Base-by-base conservation (phyloP, 208 protist genomes). In the Trichomonas tenax region DNA sequence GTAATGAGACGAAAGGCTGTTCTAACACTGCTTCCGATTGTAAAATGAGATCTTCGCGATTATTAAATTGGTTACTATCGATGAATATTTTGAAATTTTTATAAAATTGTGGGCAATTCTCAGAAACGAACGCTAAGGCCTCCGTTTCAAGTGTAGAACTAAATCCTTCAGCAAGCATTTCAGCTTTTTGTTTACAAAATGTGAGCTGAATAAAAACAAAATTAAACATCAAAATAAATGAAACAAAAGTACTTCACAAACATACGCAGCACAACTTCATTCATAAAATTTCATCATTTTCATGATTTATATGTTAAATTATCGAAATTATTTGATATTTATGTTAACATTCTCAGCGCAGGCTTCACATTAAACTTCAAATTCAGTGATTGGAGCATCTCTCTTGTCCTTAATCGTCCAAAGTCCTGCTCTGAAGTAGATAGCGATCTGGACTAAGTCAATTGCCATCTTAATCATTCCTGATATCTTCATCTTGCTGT, bases 401-500 rank as follows among this genome's bases (percentile, higher is more conserved):
- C 21, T 17, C n/a, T 84, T 89, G n/a, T 44, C 36, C 48, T 89
- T 89, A 46, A 89, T 17, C 9, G 34, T 89, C 82, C 82, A 89
- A n/a, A 89, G 17, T 17, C 40, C 40, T 4, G 36, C 6, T 46
- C n/a, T n/a, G 36, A 44, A 89, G 40, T 46, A 89, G 15, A 89
- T 40, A 48, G 82, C 82, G 8, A 89, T 89, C 17, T 89, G 82
- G 36, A 89, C 14, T 17, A 89, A 46, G 40, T 89, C 82, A 31
- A 89, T 31, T 34, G 82, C 82, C 82, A 89, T 89, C 36, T 89
- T 89, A 8, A 89, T 46, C 82, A 89, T 89, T 9, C 40, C 34
- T 0, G 36, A 46, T n/a, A 89, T 44, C 40, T 89, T 96, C 82
- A 97, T 81, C 89, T 97, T 97, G 10, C 58, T 95, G 8, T 95